A percentile compares a stretch with the other conserved stretches of the same genome.
Evolutionary conservation across 1,284 basidiomycete genomes (phyloP).

Genomic region (Leccinum pachyderme): DNA sequence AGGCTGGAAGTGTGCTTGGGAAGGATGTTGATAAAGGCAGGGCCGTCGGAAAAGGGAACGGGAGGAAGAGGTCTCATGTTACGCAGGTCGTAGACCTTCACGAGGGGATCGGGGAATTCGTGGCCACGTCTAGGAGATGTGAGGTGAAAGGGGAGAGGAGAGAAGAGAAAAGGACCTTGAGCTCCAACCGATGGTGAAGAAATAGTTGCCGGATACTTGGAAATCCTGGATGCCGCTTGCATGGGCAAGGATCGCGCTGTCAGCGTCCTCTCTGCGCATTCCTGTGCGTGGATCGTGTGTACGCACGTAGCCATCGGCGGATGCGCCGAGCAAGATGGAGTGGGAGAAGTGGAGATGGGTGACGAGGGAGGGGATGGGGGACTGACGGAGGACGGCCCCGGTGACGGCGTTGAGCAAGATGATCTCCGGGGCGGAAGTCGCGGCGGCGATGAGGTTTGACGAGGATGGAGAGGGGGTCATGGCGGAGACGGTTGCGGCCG

Average conservation of each 20-base stretch:
- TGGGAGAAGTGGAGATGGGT: conserved; percentile 67
- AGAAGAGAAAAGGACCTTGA: conserved; percentile 55
- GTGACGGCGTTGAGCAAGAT: conserved; percentile 73
- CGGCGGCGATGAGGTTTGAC: conserved; percentile 59
- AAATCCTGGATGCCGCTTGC: conserved; percentile 81
- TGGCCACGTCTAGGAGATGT: conserved; percentile 67
- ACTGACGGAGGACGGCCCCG: conserved; percentile 64
- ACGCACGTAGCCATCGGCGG: conserved; percentile 81
- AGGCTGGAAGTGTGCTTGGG: conserved; percentile 80
- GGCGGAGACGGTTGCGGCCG: conserved; percentile 45
- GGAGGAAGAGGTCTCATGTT: conserved; percentile 79
- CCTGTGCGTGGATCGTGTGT: conserved; percentile 81
- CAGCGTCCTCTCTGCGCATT: conserved; percentile 45
- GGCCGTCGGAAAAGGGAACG: conserved; percentile 85
- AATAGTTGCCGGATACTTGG: conserved; percentile 72
- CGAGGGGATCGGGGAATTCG: conserved; percentile 87
- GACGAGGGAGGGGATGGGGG: conserved; percentile 53
- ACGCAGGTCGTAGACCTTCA: conserved; percentile 91
- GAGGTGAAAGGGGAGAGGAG: conserved; percentile 2
- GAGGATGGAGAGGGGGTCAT: conserved; percentile 55
- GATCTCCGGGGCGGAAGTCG: conserved; percentile 63
- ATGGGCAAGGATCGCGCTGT: conserved; percentile 71
- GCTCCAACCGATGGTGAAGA: conserved; percentile 85
- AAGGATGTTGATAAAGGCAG: conserved; percentile 83
- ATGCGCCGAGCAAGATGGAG: conserved; percentile 71